Conservation (phyloP, 2,329 filamentous ascomycete species). For the Coniochaeta sp. region DNA sequence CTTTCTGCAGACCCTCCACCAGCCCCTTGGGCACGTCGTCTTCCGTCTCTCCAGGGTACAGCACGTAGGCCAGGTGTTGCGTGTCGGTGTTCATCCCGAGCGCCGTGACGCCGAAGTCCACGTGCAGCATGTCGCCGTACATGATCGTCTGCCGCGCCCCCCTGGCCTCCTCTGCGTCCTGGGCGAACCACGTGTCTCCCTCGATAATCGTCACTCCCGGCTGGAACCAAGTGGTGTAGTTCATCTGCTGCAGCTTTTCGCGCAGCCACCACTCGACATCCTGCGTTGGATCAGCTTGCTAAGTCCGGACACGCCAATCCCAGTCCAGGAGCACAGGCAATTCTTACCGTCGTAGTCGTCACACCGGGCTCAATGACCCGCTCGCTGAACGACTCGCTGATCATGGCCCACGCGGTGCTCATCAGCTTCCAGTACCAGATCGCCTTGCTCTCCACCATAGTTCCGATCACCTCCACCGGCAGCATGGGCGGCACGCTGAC, state of each 20-base stretch:
- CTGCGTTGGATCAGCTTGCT: constrained; percentile 6
- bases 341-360: constrained; percentile 26
- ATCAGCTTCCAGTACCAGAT: constrained; percentile 35
- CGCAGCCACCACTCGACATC: constrained; percentile 46
- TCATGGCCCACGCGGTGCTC: constrained; percentile 45
- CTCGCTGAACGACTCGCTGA: constrained; percentile 36
- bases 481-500: constrained; percentile 33
- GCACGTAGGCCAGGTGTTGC: constrained; percentile 42
- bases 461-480: constrained; percentile 36
- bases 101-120: constrained; percentile 40
- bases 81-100: constrained; percentile 42
- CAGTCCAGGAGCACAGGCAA: background rate
- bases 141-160: constrained; percentile 20
- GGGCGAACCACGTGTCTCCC: constrained; percentile 9
- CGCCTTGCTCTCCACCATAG: constrained; percentile 30
- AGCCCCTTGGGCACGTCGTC: constrained; percentile 32
- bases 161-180: constrained; percentile 9
- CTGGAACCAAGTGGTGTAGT: constrained; percentile 47
- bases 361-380: constrained; percentile 31
- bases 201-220: constrained; percentile 35
- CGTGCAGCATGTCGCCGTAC: constrained; percentile 39
- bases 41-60: constrained; percentile 32
- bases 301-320: background rate
- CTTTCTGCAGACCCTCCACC: constrained; percentile 34
- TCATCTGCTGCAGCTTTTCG: constrained; percentile 38